Percentiles rank a stretch among this genome's conserved stretches.
phyloP scores from a whole-genome alignment of 139 green algal species.

The Mesotaenium endlicherianum region DNA sequence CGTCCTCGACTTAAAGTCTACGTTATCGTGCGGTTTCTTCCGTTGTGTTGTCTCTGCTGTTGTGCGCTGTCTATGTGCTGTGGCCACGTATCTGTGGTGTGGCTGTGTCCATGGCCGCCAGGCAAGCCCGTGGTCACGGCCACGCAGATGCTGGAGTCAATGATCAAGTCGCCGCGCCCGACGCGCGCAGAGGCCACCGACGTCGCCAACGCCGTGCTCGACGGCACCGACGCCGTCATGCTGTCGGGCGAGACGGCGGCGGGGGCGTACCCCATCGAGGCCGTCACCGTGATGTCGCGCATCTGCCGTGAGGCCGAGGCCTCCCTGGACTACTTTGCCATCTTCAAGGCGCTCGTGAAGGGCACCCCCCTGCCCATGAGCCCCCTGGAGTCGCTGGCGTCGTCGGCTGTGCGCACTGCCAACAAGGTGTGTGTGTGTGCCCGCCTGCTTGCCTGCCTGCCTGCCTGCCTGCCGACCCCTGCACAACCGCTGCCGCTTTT shows the following conservation, averaged over 20 bases:
- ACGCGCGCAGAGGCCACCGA: slow-evolving; percentile 83
- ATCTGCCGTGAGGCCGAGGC: slow-evolving; percentile 80
- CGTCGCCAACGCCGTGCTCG: slow-evolving; percentile 83
- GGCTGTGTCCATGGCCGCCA: too few species aligned
- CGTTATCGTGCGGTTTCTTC: too few species aligned
- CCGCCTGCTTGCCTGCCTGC: too few species aligned
- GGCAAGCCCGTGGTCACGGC: slow-evolving; percentile 65
- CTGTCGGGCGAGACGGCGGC: slow-evolving; percentile 78
- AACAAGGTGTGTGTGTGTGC: slow-evolving; percentile 70
- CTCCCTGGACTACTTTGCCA: slow-evolving; percentile 61
- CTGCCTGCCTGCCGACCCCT: too few species aligned
- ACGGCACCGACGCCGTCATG: slow-evolving; percentile 81
- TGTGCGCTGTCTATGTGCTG: too few species aligned
- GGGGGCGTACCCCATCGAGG: slow-evolving; percentile 67
- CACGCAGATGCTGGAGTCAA: slow-evolving; percentile 70
- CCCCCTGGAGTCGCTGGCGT: slow-evolving; percentile 90
- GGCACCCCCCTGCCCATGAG: slow-evolving; percentile 79
- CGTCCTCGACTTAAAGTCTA: too few species aligned
- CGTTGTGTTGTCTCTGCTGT: too few species aligned
- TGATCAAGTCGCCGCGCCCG: slow-evolving; percentile 60
- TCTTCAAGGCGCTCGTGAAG: slow-evolving; percentile 80
- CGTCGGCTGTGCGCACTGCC: slow-evolving; percentile 88
- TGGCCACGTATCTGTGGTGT: too few species aligned
- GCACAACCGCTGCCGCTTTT: too few species aligned
- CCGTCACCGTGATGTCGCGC: slow-evolving; percentile 73